Conservation (phyloP, 164 flowering plant species). For the Echeveria elegans region DNA sequence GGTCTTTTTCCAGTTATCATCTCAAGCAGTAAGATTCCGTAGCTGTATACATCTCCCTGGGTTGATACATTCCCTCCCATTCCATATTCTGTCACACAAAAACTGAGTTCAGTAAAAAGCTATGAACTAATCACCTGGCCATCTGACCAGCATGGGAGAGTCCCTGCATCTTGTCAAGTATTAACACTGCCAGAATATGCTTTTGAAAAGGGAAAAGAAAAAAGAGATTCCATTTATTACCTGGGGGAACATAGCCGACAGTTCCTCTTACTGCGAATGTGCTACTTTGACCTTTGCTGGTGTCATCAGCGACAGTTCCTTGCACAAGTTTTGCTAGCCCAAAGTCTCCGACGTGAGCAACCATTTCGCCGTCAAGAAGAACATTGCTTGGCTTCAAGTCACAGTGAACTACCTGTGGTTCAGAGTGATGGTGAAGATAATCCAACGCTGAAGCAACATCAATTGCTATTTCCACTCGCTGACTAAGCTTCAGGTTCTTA, state of each 20-base stretch:
- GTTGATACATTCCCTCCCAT: slow-evolving; percentile 14
- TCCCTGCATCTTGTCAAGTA: too few relatives aligned
- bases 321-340: slow-evolving; percentile 21
- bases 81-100: slow-evolving; percentile 18
- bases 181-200: too few relatives aligned
- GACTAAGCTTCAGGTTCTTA: slow-evolving; percentile 13
- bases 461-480: slow-evolving; percentile 21
- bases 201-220: too few relatives aligned
- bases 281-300: slow-evolving; percentile 9
- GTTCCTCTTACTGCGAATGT: slow-evolving; percentile 20
- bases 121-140: too few relatives aligned
- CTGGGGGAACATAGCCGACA: slow-evolving; percentile 19
- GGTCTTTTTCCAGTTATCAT: slow-evolving; percentile 23
- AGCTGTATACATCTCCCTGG: slow-evolving; percentile 24
- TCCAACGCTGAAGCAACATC: slow-evolving; percentile 28
- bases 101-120: too few relatives aligned
- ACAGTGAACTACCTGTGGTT: slow-evolving; percentile 19
- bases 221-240: slow-evolving; percentile 5
- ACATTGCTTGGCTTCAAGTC: slow-evolving; percentile 36
- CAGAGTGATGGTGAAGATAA: slow-evolving; percentile 23
- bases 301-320: background rate
- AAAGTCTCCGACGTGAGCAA: slow-evolving; percentile 25
- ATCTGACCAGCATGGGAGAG: too few relatives aligned
- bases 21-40: slow-evolving; percentile 21
- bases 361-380: slow-evolving; percentile 24